Evolutionary conservation across 306 rosid species (phyloP).

Genomic region (apple (Malus domestica)): DNA sequence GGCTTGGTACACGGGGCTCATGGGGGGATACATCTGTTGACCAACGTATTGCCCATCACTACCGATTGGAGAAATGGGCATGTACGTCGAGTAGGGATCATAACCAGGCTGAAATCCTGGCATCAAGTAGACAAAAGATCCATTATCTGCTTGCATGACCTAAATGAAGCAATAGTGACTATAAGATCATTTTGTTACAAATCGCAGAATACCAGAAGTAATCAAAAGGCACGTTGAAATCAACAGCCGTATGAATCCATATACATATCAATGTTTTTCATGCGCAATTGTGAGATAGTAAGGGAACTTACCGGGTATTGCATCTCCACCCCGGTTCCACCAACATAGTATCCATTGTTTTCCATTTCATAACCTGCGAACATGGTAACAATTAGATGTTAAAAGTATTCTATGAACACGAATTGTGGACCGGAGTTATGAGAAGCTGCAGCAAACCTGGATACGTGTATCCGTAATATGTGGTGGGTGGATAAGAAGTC

Average conservation of each 20-base stretch:
- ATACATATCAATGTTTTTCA: not conserved
- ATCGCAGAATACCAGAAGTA: not conserved
- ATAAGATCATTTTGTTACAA: slow-evolving; percentile 4
- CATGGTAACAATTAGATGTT: slow-evolving; percentile 38
- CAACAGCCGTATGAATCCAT: not conserved
- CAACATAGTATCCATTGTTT: slow-evolving; percentile 60
- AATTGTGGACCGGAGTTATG: not conserved
- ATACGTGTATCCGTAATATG: slow-evolving; percentile 59
- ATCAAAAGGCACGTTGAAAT: not conserved
- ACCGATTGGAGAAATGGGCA: slow-evolving; percentile 37
- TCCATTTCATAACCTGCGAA: slow-evolving; percentile 67
- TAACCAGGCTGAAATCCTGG: slow-evolving; percentile 64
- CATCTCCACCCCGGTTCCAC: slow-evolving; percentile 43
- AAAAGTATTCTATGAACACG: slow-evolving; percentile 19
- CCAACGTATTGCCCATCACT: slow-evolving; percentile 60
- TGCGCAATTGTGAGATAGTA: not conserved
- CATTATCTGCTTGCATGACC: slow-evolving; percentile 87
- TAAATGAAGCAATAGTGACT: slow-evolving; percentile 33
- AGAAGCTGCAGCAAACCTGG: slow-evolving; percentile 53
- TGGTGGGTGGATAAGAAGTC: slow-evolving; percentile 23
- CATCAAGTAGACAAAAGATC: slow-evolving; percentile 66
- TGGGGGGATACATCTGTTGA: slow-evolving; percentile 44
- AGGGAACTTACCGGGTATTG: slow-evolving; percentile 66
- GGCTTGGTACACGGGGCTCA: slow-evolving; percentile 43
- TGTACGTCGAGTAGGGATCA: slow-evolving; percentile 35